phyloP scores from a whole-genome alignment of 2,329 filamentous ascomycete species.

The Passalora sequoiae region DNA sequence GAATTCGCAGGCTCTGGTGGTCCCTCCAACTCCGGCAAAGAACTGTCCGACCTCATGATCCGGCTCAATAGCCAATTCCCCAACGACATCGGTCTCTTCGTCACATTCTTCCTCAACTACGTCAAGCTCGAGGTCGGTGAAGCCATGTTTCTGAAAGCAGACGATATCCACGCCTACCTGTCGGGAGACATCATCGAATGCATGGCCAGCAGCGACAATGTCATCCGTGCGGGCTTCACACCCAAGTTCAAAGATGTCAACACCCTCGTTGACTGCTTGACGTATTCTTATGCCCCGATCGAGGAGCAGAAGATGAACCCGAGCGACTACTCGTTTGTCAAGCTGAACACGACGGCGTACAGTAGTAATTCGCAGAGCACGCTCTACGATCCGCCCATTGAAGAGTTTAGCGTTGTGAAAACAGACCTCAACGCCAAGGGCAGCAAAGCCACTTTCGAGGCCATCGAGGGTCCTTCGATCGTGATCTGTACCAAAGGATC shows the following conservation, averaged over 20 bases:
- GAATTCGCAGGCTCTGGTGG: conserved; percentile 72
- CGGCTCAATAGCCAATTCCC: conserved; percentile 81
- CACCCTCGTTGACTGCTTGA: conserved; percentile 84
- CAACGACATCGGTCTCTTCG: conserved; percentile 84
- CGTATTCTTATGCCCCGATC: conserved; percentile 92
- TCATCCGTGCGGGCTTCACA: conserved; percentile 93
- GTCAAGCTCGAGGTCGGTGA: conserved; percentile 83
- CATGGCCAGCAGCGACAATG: conserved; percentile 98
- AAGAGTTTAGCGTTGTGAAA: conserved; percentile 88
- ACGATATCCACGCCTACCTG: conserved; percentile 95
- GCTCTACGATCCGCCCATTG: conserved; percentile 92
- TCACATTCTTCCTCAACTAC: conserved; percentile 96
- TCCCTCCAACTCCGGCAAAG: conserved; percentile 60
- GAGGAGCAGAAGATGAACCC: conserved; percentile 90
- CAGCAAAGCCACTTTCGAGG: conserved; percentile 82
- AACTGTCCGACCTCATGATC: conserved; percentile 69
- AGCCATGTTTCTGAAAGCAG: conserved; percentile 90
- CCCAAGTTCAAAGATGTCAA: conserved; percentile 97
- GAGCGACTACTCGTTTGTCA: conserved; percentile 76
- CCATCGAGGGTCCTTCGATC: conserved; percentile 82
- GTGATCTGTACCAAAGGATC: conserved; percentile 81
- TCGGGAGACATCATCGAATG: conserved; percentile 96
- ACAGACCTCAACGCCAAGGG: conserved; percentile 64
- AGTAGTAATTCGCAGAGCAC: conserved; percentile 65
- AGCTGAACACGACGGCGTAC: conserved; percentile 76